Conservation (phyloP, 2,329 filamentous ascomycete genomes). For the Beauveria pseudobassiana region DNA sequence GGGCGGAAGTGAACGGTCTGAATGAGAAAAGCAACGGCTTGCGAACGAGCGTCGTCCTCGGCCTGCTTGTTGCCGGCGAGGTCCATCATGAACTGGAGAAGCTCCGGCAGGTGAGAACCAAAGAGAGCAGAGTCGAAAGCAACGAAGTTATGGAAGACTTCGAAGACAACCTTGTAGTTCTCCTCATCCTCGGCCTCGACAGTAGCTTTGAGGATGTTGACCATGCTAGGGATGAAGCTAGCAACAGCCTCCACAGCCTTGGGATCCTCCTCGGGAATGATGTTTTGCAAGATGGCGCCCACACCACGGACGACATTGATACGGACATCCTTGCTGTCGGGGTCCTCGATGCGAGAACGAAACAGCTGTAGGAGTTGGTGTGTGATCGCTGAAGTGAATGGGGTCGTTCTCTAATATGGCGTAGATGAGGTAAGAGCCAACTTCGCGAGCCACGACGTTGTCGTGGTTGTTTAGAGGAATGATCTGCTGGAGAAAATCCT, state of each 20-base stretch:
- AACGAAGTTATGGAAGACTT: constrained; percentile 93
- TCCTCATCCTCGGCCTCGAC: constrained; percentile 79
- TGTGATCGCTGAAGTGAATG: constrained; percentile 72
- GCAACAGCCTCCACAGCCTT: constrained; percentile 69
- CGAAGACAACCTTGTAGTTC: constrained; percentile 81
- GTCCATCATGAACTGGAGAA: constrained; percentile 90
- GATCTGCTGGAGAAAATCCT: constrained; percentile 74
- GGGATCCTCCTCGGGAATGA: constrained; percentile 80
- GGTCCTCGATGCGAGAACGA: constrained; percentile 78
- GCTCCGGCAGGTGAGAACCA: constrained; percentile 77
- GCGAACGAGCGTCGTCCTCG: constrained; percentile 78
- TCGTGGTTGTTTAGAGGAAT: constrained; percentile 70
- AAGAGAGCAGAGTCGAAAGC: constrained; percentile 82
- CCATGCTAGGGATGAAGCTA: constrained; percentile 76
- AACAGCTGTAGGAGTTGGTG: constrained; percentile 76
- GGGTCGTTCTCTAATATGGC: constrained; percentile 85
- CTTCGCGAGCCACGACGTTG: constrained; percentile 73
- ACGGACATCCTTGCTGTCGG: constrained; percentile 83
- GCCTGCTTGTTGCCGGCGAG: constrained; percentile 68
- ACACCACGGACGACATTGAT: constrained; percentile 91
- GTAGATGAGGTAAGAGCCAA: constrained; percentile 88
- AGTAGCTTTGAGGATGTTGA: constrained; percentile 77
- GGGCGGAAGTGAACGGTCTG: constrained; percentile 87
- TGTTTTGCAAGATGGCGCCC: constrained; percentile 76
- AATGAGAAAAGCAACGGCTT: constrained; percentile 89